Base-by-base conservation (phyloP, 305 asterid genomes). In the Fraxinus dipetala region DNA sequence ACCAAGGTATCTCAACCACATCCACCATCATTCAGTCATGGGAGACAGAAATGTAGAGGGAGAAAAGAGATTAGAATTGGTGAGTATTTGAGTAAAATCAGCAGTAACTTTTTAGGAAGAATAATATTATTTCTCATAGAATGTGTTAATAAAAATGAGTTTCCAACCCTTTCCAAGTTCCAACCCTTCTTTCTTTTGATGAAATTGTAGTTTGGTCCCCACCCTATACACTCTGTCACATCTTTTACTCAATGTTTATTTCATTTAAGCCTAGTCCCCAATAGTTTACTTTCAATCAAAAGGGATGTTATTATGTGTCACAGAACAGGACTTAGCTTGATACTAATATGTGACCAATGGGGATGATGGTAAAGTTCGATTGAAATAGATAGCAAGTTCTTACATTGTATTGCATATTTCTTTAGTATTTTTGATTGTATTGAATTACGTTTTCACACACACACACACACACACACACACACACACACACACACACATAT, bases 1-100 rank as follows among this genome's bases (percentile, higher is more conserved):
- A 89, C 96, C 81, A 59, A 30, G 63, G 54, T 14, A 75, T 38
- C 35, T 22, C 20, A 65, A 30, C 38, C 80, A 80, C 78, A 65
- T 16, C 24, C 79, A 59, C 82, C 67, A 40, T 79, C 31, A 40
- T 51, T 2, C 28, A 48, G 35, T 32, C 82, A 79, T 76, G 75
- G 65, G 75, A 35, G 30, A 80, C 40, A 70, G 24, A 81, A 63
- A 54, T 11, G 67, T 73, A 35, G 83, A 84, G 72, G 48, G 84
- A 59, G 63, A 20, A 67, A 45, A 45, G 6, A 13, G 43, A 40
- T 4, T 26, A 5, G 8, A 28, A 26, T 69, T 22, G 24, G 63
- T 54, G 63, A 54, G 22, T n/a, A 54, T n/a, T n/a, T 18, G 65
- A 54, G 65, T 54, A 18, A 54, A 54, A 54, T 54, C 2, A 51